Evolutionary conservation across 495 filamentous ascomycete genomes (phyloP), one percentile per base, ranked within the genome.

Genomic region (Xylaria telfairii): DNA sequence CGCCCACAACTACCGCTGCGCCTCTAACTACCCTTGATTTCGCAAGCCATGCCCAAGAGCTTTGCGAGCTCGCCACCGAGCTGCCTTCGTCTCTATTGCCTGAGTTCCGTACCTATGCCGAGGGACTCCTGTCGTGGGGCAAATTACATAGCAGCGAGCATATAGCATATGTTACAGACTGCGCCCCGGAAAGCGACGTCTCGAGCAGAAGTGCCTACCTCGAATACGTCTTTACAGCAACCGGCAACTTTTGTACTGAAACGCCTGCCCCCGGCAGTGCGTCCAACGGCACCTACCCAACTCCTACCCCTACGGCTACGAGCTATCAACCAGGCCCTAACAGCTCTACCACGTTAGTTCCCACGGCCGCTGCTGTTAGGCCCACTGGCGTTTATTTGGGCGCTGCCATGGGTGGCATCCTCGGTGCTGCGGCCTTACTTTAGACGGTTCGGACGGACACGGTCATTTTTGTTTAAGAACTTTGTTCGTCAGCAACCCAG

Each of bases 221-320:
- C 32, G 56, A 37, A 41, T 60, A n/a, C 34, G 56, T 60, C 30
- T 60, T 60, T 21, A 60, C 56, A n/a, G 56, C 56, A 39, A 60
- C 56, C 4, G 56, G 56, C 32, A 41, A 60, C 34, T 39, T 65
- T 24, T 65, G 62, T 24, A 49, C 34, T 3, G 34, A 37, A 37
- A 37, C 34, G 34, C 34, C 34, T 37, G 34, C 34, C 34, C 34
- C 34, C 34, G 34, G 34, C 34, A 8, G 34, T 37, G 3, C 34
- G 34, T 37, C 34, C 34, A 37, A 37, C 34, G 34, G 34, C 34
- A 37, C 34, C 34, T 37, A 37, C 34, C 34, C 34, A 37, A 37
- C 34, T 37, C 34, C 34, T 8, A 37, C 34, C 34, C 34, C 34
- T 3, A 37, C 34, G 34, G 34, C 34, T 37, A 37, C 34, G 34